phyloP scores from a whole-genome alignment of 306 rosid genomes.

The Ormosia emarginata region DNA sequence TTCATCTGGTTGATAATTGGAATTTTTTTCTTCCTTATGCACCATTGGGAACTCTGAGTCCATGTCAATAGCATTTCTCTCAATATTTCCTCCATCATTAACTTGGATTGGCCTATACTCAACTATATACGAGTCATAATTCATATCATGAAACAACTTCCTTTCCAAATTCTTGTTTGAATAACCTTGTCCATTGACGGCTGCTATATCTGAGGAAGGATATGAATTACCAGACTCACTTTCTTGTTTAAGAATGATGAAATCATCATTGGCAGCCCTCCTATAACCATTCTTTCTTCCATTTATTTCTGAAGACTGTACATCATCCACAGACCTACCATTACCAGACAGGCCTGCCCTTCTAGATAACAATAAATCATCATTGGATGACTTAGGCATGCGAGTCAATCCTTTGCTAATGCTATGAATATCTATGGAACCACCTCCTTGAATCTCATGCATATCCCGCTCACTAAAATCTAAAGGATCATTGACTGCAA shows the following conservation, averaged over 20 bases:
- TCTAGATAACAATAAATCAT: slow-evolving; percentile 47
- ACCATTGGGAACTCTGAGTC: slow-evolving; percentile 67
- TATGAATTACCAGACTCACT: slow-evolving; percentile 37
- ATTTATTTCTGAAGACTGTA: slow-evolving; percentile 60
- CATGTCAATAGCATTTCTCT: slow-evolving; percentile 73
- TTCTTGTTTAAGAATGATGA: slow-evolving; percentile 55
- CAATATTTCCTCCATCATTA: slow-evolving; percentile 47
- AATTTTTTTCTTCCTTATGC: slow-evolving; percentile 43
- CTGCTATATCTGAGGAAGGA: slow-evolving; percentile 45
- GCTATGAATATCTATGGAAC: slow-evolving; percentile 44
- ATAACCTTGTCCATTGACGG: slow-evolving; percentile 53
- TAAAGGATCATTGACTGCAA: slow-evolving; percentile 64
- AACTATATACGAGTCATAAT: slow-evolving; percentile 84
- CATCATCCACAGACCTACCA: slow-evolving; percentile 40
- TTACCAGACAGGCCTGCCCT: slow-evolving; percentile 42
- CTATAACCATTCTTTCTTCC: slow-evolving; percentile 58
- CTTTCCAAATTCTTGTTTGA: slow-evolving; percentile 42
- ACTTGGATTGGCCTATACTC: slow-evolving; percentile 52
- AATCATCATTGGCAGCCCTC: slow-evolving; percentile 59
- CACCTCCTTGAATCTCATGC: slow-evolving; percentile 51
- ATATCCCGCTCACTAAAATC: slow-evolving; percentile 43
- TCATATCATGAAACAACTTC: slow-evolving; percentile 52
- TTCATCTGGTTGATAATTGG: slow-evolving; percentile 75
- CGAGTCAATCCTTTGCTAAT: slow-evolving; percentile 45
- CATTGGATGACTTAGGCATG: slow-evolving; percentile 49